Percentiles rank a stretch among this genome's conserved stretches.
Conservation (phyloP, 768 basidiomycete species). For the Panaeolus papilionaceus region DNA sequence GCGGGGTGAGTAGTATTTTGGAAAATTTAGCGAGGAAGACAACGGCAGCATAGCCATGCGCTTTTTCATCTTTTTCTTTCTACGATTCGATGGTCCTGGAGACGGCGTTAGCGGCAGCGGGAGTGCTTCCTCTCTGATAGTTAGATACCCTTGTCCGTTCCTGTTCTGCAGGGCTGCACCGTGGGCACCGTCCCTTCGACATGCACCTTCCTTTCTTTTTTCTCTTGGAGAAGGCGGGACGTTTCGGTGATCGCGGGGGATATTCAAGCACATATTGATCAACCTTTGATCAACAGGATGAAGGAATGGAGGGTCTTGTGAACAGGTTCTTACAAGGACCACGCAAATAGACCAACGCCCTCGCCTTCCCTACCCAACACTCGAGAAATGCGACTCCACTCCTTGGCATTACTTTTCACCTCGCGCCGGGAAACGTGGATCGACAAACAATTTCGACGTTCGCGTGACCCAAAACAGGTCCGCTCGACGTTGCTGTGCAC, state of each 20-base stretch:
- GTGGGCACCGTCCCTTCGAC: not conserved
- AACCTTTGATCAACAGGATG: conserved; percentile 12
- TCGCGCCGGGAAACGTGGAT: not conserved
- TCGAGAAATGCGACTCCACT: not conserved
- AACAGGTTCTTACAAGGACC: conserved; percentile 5
- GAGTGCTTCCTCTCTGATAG: not conserved
- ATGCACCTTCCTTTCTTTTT: conserved; percentile 2
- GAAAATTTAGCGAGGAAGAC: conserved; percentile 43
- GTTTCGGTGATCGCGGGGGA: not conserved
- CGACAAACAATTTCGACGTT: not conserved
- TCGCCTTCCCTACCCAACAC: not conserved
- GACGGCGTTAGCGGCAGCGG: not conserved
- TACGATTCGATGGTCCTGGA: not conserved
- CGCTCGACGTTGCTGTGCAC: not conserved
- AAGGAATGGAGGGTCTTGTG: conserved; percentile 10
- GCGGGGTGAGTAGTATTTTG: conserved; percentile 54
- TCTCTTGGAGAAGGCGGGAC: not conserved
- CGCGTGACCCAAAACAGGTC: not conserved
- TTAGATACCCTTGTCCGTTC: conserved; percentile 11
- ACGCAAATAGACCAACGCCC: not conserved
- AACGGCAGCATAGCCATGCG: conserved; percentile 24
- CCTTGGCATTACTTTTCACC: not conserved
- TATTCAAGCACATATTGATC: not conserved
- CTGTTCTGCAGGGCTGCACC: conserved; percentile 1
- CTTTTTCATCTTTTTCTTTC: not conserved